Conservation (phyloP, 192 early-diverging fungal species). For the Entomortierella lignicola region DNA sequence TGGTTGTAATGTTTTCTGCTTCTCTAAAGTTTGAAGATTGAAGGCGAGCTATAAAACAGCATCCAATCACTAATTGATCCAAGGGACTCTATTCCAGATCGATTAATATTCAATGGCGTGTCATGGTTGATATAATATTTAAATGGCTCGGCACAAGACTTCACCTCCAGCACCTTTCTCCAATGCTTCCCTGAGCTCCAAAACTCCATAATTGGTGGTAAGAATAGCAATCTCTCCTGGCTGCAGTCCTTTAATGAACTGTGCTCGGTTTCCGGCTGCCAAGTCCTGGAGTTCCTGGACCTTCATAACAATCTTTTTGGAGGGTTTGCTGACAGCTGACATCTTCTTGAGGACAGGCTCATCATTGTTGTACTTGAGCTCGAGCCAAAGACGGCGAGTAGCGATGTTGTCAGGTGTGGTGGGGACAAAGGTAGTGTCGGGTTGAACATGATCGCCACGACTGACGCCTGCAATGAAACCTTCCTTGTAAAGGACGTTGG, state of each 20-base stretch:
- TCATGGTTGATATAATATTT: not conserved
- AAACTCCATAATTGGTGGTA: slow-evolving; percentile 85
- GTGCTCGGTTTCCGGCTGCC: slow-evolving; percentile 75
- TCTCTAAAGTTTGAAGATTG: not conserved
- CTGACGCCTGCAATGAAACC: slow-evolving; percentile 87
- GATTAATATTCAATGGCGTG: too few species aligned
- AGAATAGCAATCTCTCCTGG: slow-evolving; percentile 95
- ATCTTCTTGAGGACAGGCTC: slow-evolving; percentile 83
- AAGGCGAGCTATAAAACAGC: too few species aligned
- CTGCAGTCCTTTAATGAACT: slow-evolving; percentile 84
- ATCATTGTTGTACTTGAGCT: slow-evolving; percentile 92
- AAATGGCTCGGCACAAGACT: slow-evolving; percentile 78
- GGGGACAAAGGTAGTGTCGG: slow-evolving; percentile 76
- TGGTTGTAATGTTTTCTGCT: not conserved
- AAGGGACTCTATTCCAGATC: too few species aligned
- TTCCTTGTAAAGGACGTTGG: slow-evolving; percentile 89
- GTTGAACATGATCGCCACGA: slow-evolving; percentile 82
- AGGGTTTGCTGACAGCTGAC: slow-evolving; percentile 87
- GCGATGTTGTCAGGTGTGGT: slow-evolving; percentile 88
- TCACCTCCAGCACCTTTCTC: slow-evolving; percentile 88
- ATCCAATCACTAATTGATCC: too few species aligned
- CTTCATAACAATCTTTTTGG: slow-evolving; percentile 81
- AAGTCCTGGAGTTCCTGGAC: slow-evolving; percentile 84
- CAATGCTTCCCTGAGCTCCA: slow-evolving; percentile 93
- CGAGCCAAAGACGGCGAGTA: slow-evolving; percentile 89